Evolutionary conservation across 352 stramenopile species (phyloP).

Genomic region (Stramenopiles sp.): DNA sequence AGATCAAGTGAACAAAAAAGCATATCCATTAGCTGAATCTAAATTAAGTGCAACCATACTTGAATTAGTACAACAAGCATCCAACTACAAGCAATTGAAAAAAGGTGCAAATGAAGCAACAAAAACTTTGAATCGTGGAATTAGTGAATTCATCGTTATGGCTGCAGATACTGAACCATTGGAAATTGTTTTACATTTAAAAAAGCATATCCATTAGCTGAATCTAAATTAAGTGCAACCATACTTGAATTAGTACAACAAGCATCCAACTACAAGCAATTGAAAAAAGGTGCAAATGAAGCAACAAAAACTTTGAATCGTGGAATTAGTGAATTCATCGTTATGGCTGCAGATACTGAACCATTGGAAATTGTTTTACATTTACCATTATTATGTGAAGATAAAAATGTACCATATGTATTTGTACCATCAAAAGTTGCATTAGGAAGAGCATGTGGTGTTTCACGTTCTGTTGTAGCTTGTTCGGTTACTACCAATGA

Average conservation of each 20-base stretch:
- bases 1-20: slow-evolving; percentile 63
- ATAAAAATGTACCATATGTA: slow-evolving; percentile 83
- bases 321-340: slow-evolving; percentile 98
- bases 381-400: slow-evolving; percentile 92
- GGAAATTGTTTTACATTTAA: slow-evolving; percentile 99
- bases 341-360: slow-evolving; percentile 98
- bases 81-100: slow-evolving; percentile 98
- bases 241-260: slow-evolving; percentile 76
- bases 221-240: slow-evolving; percentile 91
- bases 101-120: slow-evolving; percentile 99
- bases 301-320: slow-evolving; percentile 99
- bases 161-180: slow-evolving; percentile 95
- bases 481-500: slow-evolving; percentile 98
- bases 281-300: slow-evolving; percentile 99
- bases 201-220: slow-evolving; percentile 93
- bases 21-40: slow-evolving; percentile 88
- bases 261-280: too few relatives aligned
- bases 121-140: slow-evolving; percentile 99
- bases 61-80: slow-evolving; percentile 94
- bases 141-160: slow-evolving; percentile 99
- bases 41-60: slow-evolving; percentile 96
- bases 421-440: slow-evolving; percentile 90
- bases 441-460: slow-evolving; percentile 90
- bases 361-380: slow-evolving; percentile 99
- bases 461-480: slow-evolving; percentile 94